Conservation (phyloP, 306 rosid genomes). For the Astragalus glycyphyllos region DNA sequence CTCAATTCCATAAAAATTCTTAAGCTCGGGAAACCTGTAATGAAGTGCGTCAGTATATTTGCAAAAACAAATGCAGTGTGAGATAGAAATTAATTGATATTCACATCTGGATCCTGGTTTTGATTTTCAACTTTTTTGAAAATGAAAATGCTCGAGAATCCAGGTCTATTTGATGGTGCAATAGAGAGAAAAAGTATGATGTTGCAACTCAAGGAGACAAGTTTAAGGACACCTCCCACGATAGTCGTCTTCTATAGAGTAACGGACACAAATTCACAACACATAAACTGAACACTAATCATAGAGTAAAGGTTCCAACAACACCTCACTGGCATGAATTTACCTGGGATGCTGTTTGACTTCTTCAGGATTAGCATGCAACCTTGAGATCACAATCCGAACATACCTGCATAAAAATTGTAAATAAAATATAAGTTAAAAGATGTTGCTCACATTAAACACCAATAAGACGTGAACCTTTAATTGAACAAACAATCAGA, state of each 20-base stretch:
- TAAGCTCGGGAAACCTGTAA: constrained; percentile 80
- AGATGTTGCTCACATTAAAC: not conserved
- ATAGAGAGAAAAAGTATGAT: not conserved
- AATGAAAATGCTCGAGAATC: constrained; percentile 15
- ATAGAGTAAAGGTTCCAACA: constrained; percentile 36
- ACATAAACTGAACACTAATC: constrained; percentile 29
- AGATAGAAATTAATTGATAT: constrained; percentile 23
- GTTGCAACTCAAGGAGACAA: not conserved
- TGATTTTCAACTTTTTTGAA: constrained; percentile 16
- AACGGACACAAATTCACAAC: constrained; percentile 9
- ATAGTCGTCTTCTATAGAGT: not conserved
- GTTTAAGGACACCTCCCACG: not conserved
- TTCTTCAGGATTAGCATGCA: constrained; percentile 68
- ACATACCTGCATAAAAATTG: constrained; percentile 70
- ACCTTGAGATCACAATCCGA: constrained; percentile 71
- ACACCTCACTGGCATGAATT: constrained; percentile 31
- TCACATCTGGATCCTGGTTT: constrained; percentile 18
- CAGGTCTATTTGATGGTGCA: constrained; percentile 14
- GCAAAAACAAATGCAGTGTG: constrained; percentile 22
- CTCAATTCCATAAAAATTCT: constrained; percentile 79
- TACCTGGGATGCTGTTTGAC: constrained; percentile 83
- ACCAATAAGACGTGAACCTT: constrained; percentile 14
- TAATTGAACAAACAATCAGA: constrained; percentile 29
- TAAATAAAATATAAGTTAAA: constrained; percentile 29
- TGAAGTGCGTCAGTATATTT: constrained; percentile 31